Percentiles rank a stretch among this genome's conserved stretches.
These are phyloP conservation scores for Vigna radiata DNA, from an alignment of 306 rosid species.

Conservation along the genomic window DNA sequence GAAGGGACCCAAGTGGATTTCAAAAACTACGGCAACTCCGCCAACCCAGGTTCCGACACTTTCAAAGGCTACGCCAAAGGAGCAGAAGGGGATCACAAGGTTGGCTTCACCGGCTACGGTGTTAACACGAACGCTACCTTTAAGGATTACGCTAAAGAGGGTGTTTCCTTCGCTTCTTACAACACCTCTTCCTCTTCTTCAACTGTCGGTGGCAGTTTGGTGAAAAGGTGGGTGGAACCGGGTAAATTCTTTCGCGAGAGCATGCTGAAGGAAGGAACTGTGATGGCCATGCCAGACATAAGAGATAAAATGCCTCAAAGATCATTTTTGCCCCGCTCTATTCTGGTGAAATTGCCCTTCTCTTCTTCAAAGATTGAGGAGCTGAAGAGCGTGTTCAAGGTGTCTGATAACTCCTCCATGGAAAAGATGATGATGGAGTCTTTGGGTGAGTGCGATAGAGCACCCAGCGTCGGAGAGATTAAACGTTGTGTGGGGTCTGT, in stretches of 20 bases:
- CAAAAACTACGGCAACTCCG: constrained; percentile 67
- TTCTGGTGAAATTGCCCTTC: constrained; percentile 8
- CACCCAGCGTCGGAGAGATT: constrained; percentile 74
- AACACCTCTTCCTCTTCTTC: neutral
- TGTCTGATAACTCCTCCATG: neutral
- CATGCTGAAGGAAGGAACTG: constrained; percentile 3
- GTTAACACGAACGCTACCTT: constrained; percentile 44
- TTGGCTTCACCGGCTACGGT: constrained; percentile 74
- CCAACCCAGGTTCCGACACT: constrained; percentile 71
- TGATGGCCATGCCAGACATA: neutral
- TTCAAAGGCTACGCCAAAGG: constrained; percentile 74
- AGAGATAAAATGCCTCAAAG: constrained; percentile 8
- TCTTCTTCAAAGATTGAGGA: neutral
- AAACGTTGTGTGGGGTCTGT: constrained; percentile 77
- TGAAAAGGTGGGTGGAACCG: constrained; percentile 13
- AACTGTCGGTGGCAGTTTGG: neutral
- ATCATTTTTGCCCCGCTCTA: constrained; percentile 6
- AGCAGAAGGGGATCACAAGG: constrained; percentile 42
- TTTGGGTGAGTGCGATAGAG: constrained; percentile 70
- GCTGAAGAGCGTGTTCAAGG: constrained; percentile 9
- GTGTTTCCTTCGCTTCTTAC: neutral
- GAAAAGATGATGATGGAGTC: constrained; percentile 39
- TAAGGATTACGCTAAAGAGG: neutral
- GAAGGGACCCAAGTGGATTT: constrained; percentile 58
- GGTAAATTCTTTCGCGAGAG: constrained; percentile 16